Evolutionary conservation across 169 alveolate species (phyloP).

Genomic region (Plasmodium gonderi): DNA sequence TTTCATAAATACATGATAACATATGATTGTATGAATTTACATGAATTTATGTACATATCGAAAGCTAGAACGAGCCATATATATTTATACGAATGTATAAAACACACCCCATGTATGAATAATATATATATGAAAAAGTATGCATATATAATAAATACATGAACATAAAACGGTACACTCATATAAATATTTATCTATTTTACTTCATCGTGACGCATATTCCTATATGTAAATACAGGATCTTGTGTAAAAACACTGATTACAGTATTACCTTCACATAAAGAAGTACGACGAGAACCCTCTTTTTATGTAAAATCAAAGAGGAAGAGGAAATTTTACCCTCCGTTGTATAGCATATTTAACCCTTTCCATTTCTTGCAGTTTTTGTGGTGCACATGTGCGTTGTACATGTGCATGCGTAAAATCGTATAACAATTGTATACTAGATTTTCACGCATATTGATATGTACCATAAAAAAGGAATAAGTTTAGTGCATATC

Average conservation of each 20-base stretch:
- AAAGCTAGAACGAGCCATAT: too few relatives aligned
- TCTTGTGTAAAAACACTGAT: not conserved
- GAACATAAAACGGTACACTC: not conserved
- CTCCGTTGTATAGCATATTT: too few relatives aligned
- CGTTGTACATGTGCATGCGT: constrained; percentile 7
- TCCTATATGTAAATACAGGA: not conserved
- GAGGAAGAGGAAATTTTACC: too few relatives aligned
- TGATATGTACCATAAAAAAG: too few relatives aligned
- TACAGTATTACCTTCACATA: not conserved
- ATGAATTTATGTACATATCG: not conserved
- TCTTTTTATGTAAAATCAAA: not conserved
- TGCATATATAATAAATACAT: not conserved
- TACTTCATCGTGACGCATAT: not conserved
- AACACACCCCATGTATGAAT: not conserved
- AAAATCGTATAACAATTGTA: not conserved
- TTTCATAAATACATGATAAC: not conserved
- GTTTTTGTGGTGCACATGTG: not conserved
- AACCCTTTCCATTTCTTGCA: not conserved
- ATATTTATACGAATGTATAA: not conserved
- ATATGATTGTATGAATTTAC: not conserved
- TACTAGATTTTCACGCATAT: too few relatives aligned
- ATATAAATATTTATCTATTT: not conserved
- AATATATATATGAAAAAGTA: not conserved
- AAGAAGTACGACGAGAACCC: too few relatives aligned
- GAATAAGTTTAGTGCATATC: too few relatives aligned